These are phyloP conservation scores for Fusarium sp. DNA, from an alignment of 2,329 filamentous ascomycete species.

Conservation along the genomic window DNA sequence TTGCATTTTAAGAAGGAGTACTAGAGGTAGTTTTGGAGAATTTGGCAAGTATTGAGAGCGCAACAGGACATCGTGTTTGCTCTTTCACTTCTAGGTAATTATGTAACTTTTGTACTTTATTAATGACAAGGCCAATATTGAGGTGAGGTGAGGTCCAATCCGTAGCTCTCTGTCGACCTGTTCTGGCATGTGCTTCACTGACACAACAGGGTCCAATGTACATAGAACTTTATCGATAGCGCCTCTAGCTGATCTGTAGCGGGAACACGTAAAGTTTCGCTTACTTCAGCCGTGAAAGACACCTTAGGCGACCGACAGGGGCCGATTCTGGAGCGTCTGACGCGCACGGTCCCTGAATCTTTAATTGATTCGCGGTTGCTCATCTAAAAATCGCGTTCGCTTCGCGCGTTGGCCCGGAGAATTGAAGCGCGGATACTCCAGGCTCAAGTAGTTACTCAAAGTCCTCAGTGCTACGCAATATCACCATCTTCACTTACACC, in stretches of 20 bases:
- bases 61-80: background rate
- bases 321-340: background rate
- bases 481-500: background rate
- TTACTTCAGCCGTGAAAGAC: slow-evolving; percentile 11
- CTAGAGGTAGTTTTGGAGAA: background rate
- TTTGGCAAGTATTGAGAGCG: background rate
- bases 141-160: background rate
- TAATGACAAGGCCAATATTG: background rate
- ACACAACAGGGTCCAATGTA: background rate
- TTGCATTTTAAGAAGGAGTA: background rate
- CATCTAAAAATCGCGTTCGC: slow-evolving; percentile 28
- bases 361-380: slow-evolving; percentile 40
- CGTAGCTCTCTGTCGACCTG: background rate
- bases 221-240: background rate
- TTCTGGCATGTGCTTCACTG: background rate
- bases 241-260: background rate
- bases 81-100: background rate
- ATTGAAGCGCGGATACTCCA: slow-evolving; percentile 26
- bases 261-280: background rate
- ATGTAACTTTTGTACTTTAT: background rate
- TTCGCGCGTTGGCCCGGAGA: slow-evolving; percentile 36
- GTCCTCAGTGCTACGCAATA: slow-evolving; percentile 17
- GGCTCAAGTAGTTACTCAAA: slow-evolving; percentile 7
- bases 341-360: slow-evolving; percentile 33
- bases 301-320: background rate